Conservation (phyloP, 495 filamentous ascomycete species). For the Pyrenula massariospora region DNA sequence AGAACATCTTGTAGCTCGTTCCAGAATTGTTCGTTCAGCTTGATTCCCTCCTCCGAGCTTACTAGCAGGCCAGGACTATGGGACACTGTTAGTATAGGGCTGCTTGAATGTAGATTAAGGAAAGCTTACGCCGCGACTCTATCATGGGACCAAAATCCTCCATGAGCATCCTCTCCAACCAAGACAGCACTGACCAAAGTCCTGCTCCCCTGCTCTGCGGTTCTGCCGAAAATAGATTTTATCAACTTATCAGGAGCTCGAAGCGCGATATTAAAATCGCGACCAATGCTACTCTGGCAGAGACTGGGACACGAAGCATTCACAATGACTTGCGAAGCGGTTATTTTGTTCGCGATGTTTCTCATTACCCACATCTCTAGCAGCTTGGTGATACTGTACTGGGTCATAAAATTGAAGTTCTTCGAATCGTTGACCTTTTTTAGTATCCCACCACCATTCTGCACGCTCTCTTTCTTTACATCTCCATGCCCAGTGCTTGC, state of each 20-base stretch:
- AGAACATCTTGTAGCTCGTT: too few relatives aligned
- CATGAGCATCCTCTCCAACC: conserved; percentile 16
- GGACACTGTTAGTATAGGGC: too few relatives aligned
- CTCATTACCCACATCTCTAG: conserved; percentile 15
- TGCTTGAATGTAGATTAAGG: too few relatives aligned
- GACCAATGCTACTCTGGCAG: background rate
- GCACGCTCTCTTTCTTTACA: background rate
- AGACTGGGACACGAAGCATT: conserved; percentile 9
- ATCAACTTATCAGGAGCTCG: conserved; percentile 1
- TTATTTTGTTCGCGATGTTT: conserved; percentile 8
- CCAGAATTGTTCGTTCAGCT: too few relatives aligned
- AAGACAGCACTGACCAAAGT: conserved; percentile 19
- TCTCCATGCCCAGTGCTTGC: background rate
- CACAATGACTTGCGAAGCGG: conserved; percentile 8
- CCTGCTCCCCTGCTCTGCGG: conserved; percentile 16
- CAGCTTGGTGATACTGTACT: conserved; percentile 16
- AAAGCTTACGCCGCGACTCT: too few relatives aligned
- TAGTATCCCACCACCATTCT: too few relatives aligned
- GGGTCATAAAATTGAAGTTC: conserved; percentile 4
- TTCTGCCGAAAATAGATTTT: conserved; percentile 10
- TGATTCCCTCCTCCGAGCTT: too few relatives aligned
- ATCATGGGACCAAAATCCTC: conserved; percentile 17
- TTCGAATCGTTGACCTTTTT: conserved; percentile 2
- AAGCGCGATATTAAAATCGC: conserved; percentile 1
- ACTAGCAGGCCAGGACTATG: too few relatives aligned